A percentile compares a stretch with the other conserved stretches of the same genome.
These are phyloP conservation scores for Nothophaeocryptopus gaeumannii DNA, from an alignment of 2,329 filamentous ascomycete genomes.

Conservation along the genomic window DNA sequence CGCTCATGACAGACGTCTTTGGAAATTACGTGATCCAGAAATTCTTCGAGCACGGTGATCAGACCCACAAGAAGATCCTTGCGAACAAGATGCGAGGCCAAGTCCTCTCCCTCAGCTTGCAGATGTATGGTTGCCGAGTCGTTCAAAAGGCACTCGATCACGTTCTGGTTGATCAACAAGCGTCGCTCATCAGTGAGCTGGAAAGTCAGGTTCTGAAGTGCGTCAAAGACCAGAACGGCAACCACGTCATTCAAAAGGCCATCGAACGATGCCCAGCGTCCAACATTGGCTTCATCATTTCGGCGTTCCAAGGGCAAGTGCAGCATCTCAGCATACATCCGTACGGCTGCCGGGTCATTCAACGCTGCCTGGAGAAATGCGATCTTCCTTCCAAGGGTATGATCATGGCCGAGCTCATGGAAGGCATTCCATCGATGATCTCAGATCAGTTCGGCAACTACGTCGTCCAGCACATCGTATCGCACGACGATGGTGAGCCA, in stretches of 20 bases:
- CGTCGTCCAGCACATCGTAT: constrained; percentile 87
- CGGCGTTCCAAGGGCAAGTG: constrained; percentile 73
- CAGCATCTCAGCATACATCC: constrained; percentile 71
- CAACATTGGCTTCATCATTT: constrained; percentile 81
- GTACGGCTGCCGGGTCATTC: constrained; percentile 90
- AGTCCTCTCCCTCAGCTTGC: constrained; percentile 72
- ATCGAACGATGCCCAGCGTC: constrained; percentile 76
- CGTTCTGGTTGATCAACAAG: constrained; percentile 88
- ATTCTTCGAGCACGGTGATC: constrained; percentile 92
- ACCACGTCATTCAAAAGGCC: constrained; percentile 94
- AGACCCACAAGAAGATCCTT: constrained; percentile 84
- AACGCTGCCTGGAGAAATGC: constrained; percentile 83
- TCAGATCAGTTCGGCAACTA: constrained; percentile 93
- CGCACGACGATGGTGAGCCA: constrained; percentile 71
- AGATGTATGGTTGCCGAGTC: constrained; percentile 92
- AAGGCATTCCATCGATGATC: constrained; percentile 68
- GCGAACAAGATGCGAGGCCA: constrained; percentile 85
- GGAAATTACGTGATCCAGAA: constrained; percentile 99
- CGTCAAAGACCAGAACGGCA: constrained; percentile 85
- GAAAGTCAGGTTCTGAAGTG: constrained; percentile 72
- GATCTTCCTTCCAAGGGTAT: constrained; percentile 62
- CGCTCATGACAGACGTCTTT: constrained; percentile 93
- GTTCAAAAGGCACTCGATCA: constrained; percentile 95
- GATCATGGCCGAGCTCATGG: constrained; percentile 76
- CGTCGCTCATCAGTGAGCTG: constrained; percentile 76